Percentiles rank a stretch among this genome's conserved stretches.
These are phyloP conservation scores for Mortierella antarctica DNA, from an alignment of 192 early-diverging fungal genomes.

Conservation along the genomic window DNA sequence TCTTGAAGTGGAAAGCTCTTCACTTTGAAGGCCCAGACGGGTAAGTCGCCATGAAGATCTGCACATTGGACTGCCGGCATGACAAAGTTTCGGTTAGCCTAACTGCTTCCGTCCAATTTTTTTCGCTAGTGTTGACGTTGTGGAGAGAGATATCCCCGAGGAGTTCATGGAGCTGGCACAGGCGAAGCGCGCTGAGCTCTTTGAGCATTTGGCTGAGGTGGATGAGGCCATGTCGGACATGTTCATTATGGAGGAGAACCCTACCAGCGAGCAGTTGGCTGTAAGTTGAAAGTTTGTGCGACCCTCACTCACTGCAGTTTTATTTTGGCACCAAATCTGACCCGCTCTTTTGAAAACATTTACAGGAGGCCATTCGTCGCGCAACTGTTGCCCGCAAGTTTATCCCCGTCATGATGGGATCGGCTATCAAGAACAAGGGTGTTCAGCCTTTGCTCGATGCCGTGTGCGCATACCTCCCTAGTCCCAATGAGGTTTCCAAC, in stretches of 20 bases:
- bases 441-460: conserved; percentile 82
- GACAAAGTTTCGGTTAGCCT: too few relatives aligned
- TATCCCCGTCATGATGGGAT: conserved; percentile 87
- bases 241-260: conserved; percentile 80
- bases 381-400: conserved; percentile 83
- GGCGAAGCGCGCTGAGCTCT: conserved; percentile 79
- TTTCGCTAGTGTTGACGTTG: conserved; percentile 70
- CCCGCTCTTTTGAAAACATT: not conserved
- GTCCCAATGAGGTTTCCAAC: conserved; percentile 77
- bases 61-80: not conserved
- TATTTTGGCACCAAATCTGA: not conserved
- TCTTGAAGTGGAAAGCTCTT: conserved; percentile 87
- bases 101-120: not conserved
- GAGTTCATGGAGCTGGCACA: conserved; percentile 70
- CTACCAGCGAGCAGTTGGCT: conserved; percentile 74
- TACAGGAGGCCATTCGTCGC: conserved; percentile 75
- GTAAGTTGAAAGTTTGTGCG: conserved; percentile 10
- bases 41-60: conserved; percentile 42
- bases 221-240: conserved; percentile 88
- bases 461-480: conserved; percentile 76
- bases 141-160: conserved; percentile 77
- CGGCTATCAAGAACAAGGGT: conserved; percentile 87
- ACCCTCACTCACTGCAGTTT: not conserved
- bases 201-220: conserved; percentile 82
- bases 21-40: conserved; percentile 93